These are phyloP conservation scores for Botrytis hyacinthi DNA, from an alignment of 2,329 filamentous ascomycete genomes.

Conservation along the genomic window DNA sequence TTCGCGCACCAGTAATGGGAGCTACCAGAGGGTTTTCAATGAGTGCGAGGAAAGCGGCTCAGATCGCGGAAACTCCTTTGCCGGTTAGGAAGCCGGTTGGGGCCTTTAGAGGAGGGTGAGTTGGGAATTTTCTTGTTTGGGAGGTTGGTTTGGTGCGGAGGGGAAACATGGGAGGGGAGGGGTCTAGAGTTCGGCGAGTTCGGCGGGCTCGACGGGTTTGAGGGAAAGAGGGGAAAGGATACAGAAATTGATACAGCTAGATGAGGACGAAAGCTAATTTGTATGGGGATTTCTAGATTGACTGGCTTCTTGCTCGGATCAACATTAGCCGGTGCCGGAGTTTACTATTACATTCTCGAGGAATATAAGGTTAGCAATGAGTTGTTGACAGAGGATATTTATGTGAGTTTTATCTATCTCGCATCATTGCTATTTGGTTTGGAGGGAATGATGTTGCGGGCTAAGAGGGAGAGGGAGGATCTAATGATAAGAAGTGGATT, in stretches of 20 bases:
- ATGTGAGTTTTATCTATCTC: slow-evolving; percentile 61
- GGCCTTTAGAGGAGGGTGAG: slow-evolving; percentile 70
- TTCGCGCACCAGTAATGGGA: slow-evolving; percentile 29
- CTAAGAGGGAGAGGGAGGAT: not conserved
- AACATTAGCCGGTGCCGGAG: slow-evolving; percentile 71
- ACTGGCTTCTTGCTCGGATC: slow-evolving; percentile 90
- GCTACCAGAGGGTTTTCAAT: not conserved
- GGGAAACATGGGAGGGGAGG: not conserved
- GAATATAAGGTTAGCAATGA: slow-evolving; percentile 95
- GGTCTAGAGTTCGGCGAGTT: not conserved
- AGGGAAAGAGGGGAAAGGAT: not conserved
- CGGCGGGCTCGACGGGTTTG: not conserved
- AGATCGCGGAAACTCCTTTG: slow-evolving; percentile 36
- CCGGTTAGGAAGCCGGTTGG: slow-evolving; percentile 65
- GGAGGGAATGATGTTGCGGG: not conserved
- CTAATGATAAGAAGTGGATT: not conserved
- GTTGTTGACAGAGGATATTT: slow-evolving; percentile 91
- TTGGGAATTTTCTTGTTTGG: slow-evolving; percentile 26
- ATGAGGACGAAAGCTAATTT: not conserved
- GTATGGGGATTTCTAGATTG: slow-evolving; percentile 52
- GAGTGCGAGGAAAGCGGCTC: not conserved
- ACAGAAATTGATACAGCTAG: not conserved
- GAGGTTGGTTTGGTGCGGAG: not conserved
- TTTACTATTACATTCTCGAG: slow-evolving; percentile 90
- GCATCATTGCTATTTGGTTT: not conserved